Evolutionary conservation across 257 asterid species (phyloP).

Genomic region (Petunia secreta): DNA sequence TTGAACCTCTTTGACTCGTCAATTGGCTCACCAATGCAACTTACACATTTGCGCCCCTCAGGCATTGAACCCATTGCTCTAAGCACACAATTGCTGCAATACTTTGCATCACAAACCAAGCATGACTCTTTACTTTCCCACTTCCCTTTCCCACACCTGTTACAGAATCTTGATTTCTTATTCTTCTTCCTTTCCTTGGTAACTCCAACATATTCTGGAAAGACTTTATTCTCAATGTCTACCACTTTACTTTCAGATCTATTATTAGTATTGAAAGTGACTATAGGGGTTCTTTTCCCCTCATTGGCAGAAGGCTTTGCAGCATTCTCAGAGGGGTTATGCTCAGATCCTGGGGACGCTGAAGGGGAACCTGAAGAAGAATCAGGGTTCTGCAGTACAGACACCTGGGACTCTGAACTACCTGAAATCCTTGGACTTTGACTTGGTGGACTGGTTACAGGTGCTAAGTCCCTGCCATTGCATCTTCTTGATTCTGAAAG

Average conservation of each 20-base stretch:
- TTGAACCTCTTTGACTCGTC: slow-evolving; percentile 72
- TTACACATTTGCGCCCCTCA: slow-evolving; percentile 91
- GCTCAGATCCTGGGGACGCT: slow-evolving; percentile 60
- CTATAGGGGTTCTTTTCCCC: slow-evolving; percentile 61
- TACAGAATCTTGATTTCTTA: slow-evolving; percentile 65
- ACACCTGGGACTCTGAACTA: slow-evolving; percentile 78
- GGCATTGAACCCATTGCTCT: slow-evolving; percentile 99
- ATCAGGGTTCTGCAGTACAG: slow-evolving; percentile 66
- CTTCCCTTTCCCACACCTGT: slow-evolving; percentile 86
- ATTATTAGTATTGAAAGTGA: slow-evolving; percentile 64
- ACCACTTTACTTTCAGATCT: slow-evolving; percentile 53
- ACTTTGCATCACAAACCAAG: slow-evolving; percentile 75
- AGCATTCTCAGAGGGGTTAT: slow-evolving; percentile 39
- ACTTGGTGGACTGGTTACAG: slow-evolving; percentile 54
- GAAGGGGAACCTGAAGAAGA: slow-evolving; percentile 69
- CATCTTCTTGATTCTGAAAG: slow-evolving; percentile 64
- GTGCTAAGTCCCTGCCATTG: slow-evolving; percentile 41
- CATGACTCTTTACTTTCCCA: slow-evolving; percentile 89
- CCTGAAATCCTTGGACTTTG: slow-evolving; percentile 67
- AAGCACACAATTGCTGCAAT: slow-evolving; percentile 87
- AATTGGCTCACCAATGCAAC: slow-evolving; percentile 80
- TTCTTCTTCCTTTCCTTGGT: slow-evolving; percentile 72
- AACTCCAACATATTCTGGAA: slow-evolving; percentile 56
- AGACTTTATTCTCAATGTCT: slow-evolving; percentile 61
- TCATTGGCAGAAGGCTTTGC: slow-evolving; percentile 39